Evolutionary conservation across 1,284 basidiomycete species (phyloP).

Genomic region (Cryptococcus amylolentus): DNA sequence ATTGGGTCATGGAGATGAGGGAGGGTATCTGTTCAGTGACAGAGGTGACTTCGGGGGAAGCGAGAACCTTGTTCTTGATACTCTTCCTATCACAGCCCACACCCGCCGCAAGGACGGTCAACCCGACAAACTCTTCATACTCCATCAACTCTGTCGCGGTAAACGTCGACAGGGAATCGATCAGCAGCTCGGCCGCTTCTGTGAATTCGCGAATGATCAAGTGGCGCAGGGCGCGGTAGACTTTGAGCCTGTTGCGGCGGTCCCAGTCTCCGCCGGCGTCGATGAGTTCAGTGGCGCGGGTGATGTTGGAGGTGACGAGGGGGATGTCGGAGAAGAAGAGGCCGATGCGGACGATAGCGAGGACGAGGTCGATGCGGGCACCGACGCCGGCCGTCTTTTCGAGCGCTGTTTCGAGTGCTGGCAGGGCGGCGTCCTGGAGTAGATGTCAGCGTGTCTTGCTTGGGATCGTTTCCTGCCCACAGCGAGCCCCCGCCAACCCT

Average conservation of each 20-base stretch:
- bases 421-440: constrained; percentile 64
- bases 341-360: constrained; percentile 84
- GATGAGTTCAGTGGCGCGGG: constrained; percentile 82
- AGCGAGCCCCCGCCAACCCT: too few species aligned
- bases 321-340: constrained; percentile 84
- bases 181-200: constrained; percentile 70
- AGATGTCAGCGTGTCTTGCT: background rate
- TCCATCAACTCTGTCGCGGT: constrained; percentile 85
- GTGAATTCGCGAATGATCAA: constrained; percentile 75
- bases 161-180: constrained; percentile 90
- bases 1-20: constrained; percentile 53
- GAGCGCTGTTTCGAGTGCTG: constrained; percentile 77
- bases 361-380: constrained; percentile 85
- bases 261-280: constrained; percentile 99
- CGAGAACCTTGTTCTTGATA: constrained; percentile 64
- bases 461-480: background rate
- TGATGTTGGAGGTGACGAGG: constrained; percentile 69
- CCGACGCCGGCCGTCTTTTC: constrained; percentile 92
- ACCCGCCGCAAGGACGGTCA: constrained; percentile 77
- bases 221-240: constrained; percentile 84
- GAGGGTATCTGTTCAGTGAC: constrained; percentile 52
- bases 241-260: constrained; percentile 90
- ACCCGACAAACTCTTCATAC: constrained; percentile 86
- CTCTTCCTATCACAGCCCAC: constrained; percentile 78
- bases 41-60: constrained; percentile 56